Percentiles rank a stretch among this genome's conserved stretches.
Evolutionary conservation across 495 filamentous ascomycete genomes (phyloP).

Genomic region (Xeromyces bisporus): DNA sequence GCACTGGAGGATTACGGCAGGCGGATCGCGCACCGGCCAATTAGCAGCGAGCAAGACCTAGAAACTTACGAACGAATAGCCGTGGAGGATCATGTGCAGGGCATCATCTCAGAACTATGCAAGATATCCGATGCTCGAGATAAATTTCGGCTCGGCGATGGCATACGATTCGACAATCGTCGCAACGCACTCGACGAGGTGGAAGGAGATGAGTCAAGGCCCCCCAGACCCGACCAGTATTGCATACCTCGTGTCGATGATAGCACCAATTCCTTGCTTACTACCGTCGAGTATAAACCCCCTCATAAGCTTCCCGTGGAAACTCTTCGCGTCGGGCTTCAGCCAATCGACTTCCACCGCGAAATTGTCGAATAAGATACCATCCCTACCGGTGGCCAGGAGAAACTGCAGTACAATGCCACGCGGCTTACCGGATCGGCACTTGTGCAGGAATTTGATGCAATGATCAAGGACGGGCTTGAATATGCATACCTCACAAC

Average conservation of each 20-base stretch:
- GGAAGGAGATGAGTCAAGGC: background rate
- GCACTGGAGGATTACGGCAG: no score
- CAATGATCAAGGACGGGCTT: slow-evolving; percentile 16
- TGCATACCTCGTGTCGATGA: slow-evolving; percentile 10
- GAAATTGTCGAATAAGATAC: slow-evolving; percentile 7
- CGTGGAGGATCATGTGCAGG: background rate
- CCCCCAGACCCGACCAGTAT: slow-evolving; percentile 7
- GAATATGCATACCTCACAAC: slow-evolving; percentile 10
- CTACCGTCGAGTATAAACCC: slow-evolving; percentile 19
- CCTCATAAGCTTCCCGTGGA: slow-evolving; percentile 18
- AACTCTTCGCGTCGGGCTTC: slow-evolving; percentile 13
- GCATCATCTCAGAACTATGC: slow-evolving; percentile 13
- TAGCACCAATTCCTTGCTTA: slow-evolving; percentile 9
- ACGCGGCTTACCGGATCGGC: slow-evolving; percentile 8
- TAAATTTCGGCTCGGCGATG: slow-evolving; percentile 12
- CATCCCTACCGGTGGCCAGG: slow-evolving; percentile 6
- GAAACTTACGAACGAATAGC: no score
- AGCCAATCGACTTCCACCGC: slow-evolving; percentile 9
- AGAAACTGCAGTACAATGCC: slow-evolving; percentile 13
- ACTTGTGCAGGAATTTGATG: slow-evolving; percentile 13
- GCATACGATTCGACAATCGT: slow-evolving; percentile 12
- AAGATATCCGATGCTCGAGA: slow-evolving; percentile 10
- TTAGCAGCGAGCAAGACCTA: no score
- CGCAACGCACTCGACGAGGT: slow-evolving; percentile 6
- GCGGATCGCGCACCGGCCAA: no score